Percentiles rank a stretch among this genome's conserved stretches.
phyloP scores from a whole-genome alignment of 2,329 filamentous ascomycete genomes.

The Cladobotryum mycophilum region DNA sequence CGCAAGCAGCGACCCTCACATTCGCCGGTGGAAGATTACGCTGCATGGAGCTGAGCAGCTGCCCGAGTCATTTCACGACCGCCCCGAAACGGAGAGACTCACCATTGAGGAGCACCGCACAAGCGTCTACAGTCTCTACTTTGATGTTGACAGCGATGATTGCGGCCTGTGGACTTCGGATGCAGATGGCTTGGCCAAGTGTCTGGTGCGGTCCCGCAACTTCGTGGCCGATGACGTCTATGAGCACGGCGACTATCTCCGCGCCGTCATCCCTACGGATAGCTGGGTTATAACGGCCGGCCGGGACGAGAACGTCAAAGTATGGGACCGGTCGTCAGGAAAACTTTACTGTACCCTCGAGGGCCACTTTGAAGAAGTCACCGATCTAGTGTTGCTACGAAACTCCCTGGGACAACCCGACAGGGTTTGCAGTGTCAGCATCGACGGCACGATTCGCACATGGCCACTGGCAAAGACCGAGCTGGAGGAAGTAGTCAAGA shows the following conservation, averaged over 20 bases:
- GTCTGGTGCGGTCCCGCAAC: constrained; percentile 59
- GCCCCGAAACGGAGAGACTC: constrained; percentile 36
- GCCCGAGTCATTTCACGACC: constrained; percentile 36
- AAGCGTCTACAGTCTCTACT: constrained; percentile 74
- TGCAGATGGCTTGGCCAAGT: constrained; percentile 82
- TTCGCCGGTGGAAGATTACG: constrained; percentile 68
- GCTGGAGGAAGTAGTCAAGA: constrained; percentile 44
- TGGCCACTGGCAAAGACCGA: constrained; percentile 68
- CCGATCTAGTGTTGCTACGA: constrained; percentile 61
- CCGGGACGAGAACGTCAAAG: constrained; percentile 81
- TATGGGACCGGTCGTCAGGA: constrained; percentile 75
- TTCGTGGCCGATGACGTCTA: constrained; percentile 70
- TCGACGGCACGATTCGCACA: constrained; percentile 79
- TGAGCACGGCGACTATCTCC: constrained; percentile 82
- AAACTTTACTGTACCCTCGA: constrained; percentile 66
- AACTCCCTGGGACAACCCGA: constrained; percentile 29
- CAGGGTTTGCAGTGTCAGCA: constrained; percentile 71
- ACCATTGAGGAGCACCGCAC: constrained; percentile 79
- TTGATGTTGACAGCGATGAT: constrained; percentile 55
- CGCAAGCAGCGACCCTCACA: constrained; percentile 72
- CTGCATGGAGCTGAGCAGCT: constrained; percentile 49
- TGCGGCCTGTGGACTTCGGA: constrained; percentile 88
- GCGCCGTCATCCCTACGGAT: constrained; percentile 69
- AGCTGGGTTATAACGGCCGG: constrained; percentile 83
- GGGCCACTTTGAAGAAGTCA: constrained; percentile 92